phyloP scores from a whole-genome alignment of 176 grass and related monocot species.

The Zizania latifolia region DNA sequence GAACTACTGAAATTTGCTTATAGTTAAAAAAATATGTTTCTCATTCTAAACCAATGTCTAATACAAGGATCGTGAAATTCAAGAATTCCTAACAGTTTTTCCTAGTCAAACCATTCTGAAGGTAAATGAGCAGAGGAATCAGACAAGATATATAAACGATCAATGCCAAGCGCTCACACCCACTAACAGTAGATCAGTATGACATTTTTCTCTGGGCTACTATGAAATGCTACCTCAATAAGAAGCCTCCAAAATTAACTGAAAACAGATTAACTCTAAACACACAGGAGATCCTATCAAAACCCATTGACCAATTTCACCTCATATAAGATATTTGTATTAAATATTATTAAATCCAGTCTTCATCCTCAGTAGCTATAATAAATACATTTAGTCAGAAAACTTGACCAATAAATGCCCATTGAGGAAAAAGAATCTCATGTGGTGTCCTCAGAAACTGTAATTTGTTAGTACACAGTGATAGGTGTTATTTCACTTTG shows the following conservation, averaged over 20 bases:
- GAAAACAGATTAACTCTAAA: neutral
- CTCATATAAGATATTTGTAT: neutral
- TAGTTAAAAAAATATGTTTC: constrained; percentile 17
- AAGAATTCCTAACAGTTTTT: neutral
- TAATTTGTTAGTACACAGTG: neutral
- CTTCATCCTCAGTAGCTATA: neutral
- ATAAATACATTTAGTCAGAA: neutral
- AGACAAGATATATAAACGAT: neutral
- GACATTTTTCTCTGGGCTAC: neutral
- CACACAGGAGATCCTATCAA: neutral
- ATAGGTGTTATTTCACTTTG: too few species aligned
- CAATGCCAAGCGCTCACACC: neutral
- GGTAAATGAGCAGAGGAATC: neutral
- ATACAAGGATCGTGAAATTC: neutral
- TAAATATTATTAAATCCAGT: constrained; percentile 2
- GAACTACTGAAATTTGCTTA: constrained; percentile 4
- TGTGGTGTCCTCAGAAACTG: neutral
- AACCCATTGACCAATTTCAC: neutral
- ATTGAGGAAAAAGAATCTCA: neutral
- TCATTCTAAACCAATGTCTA: neutral
- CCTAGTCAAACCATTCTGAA: neutral
- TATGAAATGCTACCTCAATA: neutral
- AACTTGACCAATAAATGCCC: too few species aligned
- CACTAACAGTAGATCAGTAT: neutral
- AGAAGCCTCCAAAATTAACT: neutral